These are phyloP conservation scores for Eimeria zaria DNA, from an alignment of 169 alveolate species.

Conservation along the genomic window DNA sequence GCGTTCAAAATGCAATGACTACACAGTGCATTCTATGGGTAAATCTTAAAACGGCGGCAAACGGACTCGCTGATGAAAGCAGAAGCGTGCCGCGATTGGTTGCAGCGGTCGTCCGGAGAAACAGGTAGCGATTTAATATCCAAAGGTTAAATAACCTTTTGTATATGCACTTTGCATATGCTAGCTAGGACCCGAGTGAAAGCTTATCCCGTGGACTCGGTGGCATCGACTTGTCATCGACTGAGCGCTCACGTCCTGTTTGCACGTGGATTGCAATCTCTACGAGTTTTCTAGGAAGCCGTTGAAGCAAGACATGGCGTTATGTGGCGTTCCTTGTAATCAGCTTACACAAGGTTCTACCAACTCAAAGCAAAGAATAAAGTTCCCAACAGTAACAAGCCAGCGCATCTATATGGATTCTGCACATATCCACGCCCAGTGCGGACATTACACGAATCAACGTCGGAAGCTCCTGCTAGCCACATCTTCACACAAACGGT, in stretches of 20 bases:
- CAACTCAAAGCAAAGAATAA: not conserved
- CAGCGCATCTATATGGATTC: no score
- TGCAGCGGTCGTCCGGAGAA: not conserved
- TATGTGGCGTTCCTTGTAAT: no score
- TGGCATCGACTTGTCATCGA: not conserved
- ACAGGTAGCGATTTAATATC: not conserved
- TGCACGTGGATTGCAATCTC: not conserved
- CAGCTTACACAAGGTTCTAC: not conserved
- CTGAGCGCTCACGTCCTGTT: constrained; percentile 1
- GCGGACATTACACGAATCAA: not conserved
- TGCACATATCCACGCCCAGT: not conserved
- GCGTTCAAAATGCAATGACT: not conserved
- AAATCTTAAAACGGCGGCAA: not conserved
- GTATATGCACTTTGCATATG: not conserved
- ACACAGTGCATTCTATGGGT: not conserved
- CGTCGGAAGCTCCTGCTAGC: not conserved
- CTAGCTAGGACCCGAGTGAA: not conserved
- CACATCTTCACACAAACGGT: not conserved
- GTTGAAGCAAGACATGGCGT: not conserved
- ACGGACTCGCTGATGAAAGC: not conserved
- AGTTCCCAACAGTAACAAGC: not conserved
- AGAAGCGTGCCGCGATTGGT: not conserved
- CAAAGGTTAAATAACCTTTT: not conserved
- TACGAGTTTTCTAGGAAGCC: not conserved
- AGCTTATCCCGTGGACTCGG: not conserved